Conservation (phyloP, 2,329 filamentous ascomycete species). For the Neonectria hederae region DNA sequence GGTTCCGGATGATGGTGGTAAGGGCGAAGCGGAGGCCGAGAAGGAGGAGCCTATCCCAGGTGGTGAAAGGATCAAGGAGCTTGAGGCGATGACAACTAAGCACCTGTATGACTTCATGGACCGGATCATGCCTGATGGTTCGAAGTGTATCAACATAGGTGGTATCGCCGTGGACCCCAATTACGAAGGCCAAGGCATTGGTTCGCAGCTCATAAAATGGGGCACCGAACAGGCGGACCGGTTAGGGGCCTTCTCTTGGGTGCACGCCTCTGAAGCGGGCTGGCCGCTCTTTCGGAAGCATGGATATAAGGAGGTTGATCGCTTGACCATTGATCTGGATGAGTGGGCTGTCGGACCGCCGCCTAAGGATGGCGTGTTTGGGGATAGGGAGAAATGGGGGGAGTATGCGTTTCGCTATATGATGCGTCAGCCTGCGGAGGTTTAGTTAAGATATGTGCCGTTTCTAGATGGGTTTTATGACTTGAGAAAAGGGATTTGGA, state of each 20-base stretch:
- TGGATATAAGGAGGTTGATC: conserved; percentile 44
- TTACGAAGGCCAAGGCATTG: conserved; percentile 45
- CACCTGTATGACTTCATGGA: conserved; percentile 46
- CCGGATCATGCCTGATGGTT: conserved; percentile 46
- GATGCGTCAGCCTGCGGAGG: conserved; percentile 11
- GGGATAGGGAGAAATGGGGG: conserved; percentile 42
- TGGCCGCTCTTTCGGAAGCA: conserved; percentile 44
- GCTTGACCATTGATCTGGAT: conserved; percentile 45
- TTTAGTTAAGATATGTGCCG: neutral
- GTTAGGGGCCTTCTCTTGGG: conserved; percentile 45
- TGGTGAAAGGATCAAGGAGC: conserved; percentile 41
- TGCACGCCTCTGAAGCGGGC: conserved; percentile 47
- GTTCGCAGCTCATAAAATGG: conserved; percentile 45
- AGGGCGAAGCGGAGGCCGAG: conserved; percentile 1
- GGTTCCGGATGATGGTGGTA: neutral
- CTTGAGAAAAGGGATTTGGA: neutral
- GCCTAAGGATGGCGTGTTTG: conserved; percentile 31
- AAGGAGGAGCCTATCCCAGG: conserved; percentile 26
- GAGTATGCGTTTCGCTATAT: conserved; percentile 48
- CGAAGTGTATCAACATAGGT: conserved; percentile 46
- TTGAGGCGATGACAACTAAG: conserved; percentile 43
- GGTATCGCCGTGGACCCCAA: conserved; percentile 45
- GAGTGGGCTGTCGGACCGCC: conserved; percentile 42
- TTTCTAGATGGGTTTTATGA: neutral
- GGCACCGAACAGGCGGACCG: conserved; percentile 45